Percentiles rank a stretch among this genome's conserved stretches.
phyloP scores from a whole-genome alignment of 768 basidiomycete genomes.

The Rhizopogon salebrosus region DNA sequence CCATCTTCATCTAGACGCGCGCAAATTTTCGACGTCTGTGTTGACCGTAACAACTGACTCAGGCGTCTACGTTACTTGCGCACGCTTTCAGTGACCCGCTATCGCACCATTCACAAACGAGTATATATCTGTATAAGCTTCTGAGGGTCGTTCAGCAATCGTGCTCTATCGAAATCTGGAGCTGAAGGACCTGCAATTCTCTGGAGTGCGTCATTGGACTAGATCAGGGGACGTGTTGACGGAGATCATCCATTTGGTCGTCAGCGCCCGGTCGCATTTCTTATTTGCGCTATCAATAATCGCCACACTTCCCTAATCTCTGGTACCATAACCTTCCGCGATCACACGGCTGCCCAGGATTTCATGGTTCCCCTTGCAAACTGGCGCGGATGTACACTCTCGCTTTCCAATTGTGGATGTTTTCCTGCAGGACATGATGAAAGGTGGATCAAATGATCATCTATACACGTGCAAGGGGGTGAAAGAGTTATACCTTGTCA shows the following conservation, averaged over 20 bases:
- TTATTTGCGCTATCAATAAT: background rate
- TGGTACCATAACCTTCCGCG: background rate
- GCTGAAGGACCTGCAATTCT: slow-evolving; percentile 1
- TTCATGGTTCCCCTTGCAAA: background rate
- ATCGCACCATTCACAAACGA: background rate
- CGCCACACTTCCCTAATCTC: background rate
- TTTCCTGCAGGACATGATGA: slow-evolving; percentile 1
- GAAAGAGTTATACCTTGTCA: background rate
- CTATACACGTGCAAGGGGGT: background rate
- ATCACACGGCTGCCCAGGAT: background rate
- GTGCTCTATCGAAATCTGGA: background rate
- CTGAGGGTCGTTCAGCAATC: background rate
- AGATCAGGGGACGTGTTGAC: background rate
- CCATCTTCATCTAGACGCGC: background rate
- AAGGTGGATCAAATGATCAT: background rate
- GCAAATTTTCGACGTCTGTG: background rate
- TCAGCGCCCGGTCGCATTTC: background rate
- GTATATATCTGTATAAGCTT: slow-evolving; percentile 1
- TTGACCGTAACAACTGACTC: slow-evolving; percentile 1
- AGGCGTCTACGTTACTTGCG: background rate
- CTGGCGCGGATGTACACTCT: background rate
- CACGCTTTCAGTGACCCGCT: background rate
- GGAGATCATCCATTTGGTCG: background rate
- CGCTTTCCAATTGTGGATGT: background rate
- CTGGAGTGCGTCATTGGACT: slow-evolving; percentile 2